Conservation (phyloP, 75 land plant genomes). For the Selaginella tamariscina region DNA sequence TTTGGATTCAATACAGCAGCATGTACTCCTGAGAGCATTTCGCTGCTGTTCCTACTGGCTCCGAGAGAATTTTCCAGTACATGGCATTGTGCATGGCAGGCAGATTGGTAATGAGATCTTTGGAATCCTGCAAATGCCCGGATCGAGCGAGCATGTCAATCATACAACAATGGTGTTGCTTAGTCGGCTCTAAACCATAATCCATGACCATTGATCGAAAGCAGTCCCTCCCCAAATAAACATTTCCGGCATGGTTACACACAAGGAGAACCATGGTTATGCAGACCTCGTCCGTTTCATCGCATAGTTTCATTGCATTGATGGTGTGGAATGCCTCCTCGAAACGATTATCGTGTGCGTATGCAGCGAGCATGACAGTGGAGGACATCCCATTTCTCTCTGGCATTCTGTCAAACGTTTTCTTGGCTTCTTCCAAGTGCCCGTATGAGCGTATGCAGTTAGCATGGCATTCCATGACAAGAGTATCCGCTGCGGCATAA, state of each 20-base stretch:
- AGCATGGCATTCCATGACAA: slow-evolving; percentile 5
- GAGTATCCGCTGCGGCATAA: background rate
- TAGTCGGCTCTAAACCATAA: background rate
- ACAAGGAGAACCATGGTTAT: background rate
- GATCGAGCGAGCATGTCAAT: background rate
- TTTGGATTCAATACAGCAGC: background rate
- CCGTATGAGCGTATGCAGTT: background rate
- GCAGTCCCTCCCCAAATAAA: background rate
- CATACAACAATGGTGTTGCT: background rate
- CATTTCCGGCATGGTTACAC: background rate
- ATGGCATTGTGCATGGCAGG: background rate
- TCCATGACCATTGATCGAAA: background rate
- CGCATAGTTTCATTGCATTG: background rate
- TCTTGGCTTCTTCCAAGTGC: background rate
- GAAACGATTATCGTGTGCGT: background rate
- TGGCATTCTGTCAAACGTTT: background rate
- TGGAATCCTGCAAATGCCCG: background rate
- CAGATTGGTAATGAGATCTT: background rate
- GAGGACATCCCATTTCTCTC: slow-evolving; percentile 1
- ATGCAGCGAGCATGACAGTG: background rate
- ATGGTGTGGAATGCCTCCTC: background rate
- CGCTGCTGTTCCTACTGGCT: background rate
- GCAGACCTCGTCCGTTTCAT: background rate
- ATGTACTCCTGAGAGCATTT: background rate
- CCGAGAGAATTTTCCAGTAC: background rate